Base-by-base conservation (phyloP, 108 stramenopile species). In the Pseudonitzschia pungens region DNA sequence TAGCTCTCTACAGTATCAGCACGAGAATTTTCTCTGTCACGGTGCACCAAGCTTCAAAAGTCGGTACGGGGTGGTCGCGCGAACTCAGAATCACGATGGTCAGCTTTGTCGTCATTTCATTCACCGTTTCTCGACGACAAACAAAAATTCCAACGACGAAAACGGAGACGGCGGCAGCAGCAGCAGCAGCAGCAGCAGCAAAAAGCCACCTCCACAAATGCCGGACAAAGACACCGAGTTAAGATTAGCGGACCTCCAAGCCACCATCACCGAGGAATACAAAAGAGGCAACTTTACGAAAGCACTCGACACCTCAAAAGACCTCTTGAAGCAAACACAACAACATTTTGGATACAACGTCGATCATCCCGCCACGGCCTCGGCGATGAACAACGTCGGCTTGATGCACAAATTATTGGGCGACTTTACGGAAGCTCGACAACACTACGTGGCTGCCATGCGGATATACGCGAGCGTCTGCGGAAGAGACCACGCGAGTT, bases 331-430 rank as follows among this genome's bases (percentile, higher is more conserved):
- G 22, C 66, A 76, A 51, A 75, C 88, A 12, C 33, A 73, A 50
- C 50, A 69, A 24, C 88, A 86, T 63, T 92, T 91, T 82, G 89
- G 90, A 32, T 70, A 64, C 32, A 62, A 31, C 29, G 32, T 33
- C 32, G 72, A 85, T 40, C 93, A 95, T 77, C 93, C 93, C 4
- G 93, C 90, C 33, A 91, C 91, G 50, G 93, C 93, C 16, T 77
- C 81, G 32, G 93, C 91, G 11, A 85, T 89, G 72, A 91, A 91
- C 45, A 92, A 95, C 71, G 72, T 91, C 0, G 93, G 91, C 50
- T 60, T 95, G 48, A 84, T 92, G 83, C 80, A 85, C 66, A 95
- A 95, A 74, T 60, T 77, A 22, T 57, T 92, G 69, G 93, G 93
- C 2, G 59, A 87, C 53, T 95, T 85, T 65, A 79, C 65, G 11